These are phyloP conservation scores for Fistulifera pelliculosa DNA, from an alignment of 108 stramenopile species.

Conservation along the genomic window DNA sequence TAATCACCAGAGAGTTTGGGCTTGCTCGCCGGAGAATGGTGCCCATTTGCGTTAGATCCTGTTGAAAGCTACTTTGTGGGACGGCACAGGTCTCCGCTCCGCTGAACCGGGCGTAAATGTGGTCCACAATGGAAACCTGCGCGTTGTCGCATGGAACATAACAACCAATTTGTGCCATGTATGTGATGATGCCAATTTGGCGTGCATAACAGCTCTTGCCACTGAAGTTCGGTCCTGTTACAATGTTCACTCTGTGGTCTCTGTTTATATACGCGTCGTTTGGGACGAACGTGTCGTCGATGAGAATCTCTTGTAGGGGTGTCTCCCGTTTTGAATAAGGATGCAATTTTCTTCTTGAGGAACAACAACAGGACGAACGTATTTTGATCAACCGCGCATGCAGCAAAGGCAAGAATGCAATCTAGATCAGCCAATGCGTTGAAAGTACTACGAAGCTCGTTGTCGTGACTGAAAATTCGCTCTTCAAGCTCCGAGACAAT, in stretches of 20 bases:
- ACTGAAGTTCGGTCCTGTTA: conserved; percentile 91
- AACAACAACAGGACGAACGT: conserved; percentile 63
- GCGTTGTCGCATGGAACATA: conserved; percentile 84
- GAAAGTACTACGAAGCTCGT: conserved; percentile 71
- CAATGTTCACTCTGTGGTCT: conserved; percentile 54
- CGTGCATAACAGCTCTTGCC: conserved; percentile 93
- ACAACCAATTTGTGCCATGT: conserved; percentile 89
- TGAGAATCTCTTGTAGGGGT: conserved; percentile 93
- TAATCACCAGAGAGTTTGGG: conserved; percentile 71
- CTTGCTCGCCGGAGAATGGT: conserved; percentile 57
- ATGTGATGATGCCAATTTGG: conserved; percentile 80
- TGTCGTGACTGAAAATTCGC: conserved; percentile 75
- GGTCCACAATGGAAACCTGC: conserved; percentile 78
- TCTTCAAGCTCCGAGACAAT: conserved; percentile 92
- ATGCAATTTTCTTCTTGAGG: conserved; percentile 26
- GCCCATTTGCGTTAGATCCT: conserved; percentile 88
- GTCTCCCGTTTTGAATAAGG: conserved; percentile 83
- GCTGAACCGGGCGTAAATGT: conserved; percentile 82
- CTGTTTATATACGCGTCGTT: conserved; percentile 75
- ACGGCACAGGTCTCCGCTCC: conserved; percentile 87
- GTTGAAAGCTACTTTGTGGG: conserved; percentile 89
- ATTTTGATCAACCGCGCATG: conserved; percentile 79
- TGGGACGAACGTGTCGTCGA: conserved; percentile 80
- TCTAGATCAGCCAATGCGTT: conserved; percentile 79
- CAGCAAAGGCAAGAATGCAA: conserved; percentile 80